Base-by-base conservation (phyloP, 2,329 filamentous ascomycete species). In the Penicillium sp. region DNA sequence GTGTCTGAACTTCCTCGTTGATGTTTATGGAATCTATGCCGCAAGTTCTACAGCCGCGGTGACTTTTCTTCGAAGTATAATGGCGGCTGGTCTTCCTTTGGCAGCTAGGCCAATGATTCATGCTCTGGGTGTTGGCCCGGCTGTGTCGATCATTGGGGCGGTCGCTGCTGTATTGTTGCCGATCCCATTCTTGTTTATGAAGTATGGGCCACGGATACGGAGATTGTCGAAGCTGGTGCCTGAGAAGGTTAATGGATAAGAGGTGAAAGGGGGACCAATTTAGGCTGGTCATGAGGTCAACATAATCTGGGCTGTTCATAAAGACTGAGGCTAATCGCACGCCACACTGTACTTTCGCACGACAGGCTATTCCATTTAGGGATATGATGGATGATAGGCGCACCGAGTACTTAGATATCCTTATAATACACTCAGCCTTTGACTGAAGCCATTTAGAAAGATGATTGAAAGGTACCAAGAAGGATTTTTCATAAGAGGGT, bases 1-100 rank as follows among this genome's bases (percentile, higher is more conserved):
- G 64, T 80, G 79, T 54, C 74, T 83, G 59, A 82, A 82, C 61
- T 82, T 78, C 52, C 71, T 82, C 1, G 75, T 82, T 22, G 78
- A 80, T 54, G 71, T 71, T 1, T 79, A 78, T 51, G 70, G 68
- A 6, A 61, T 71, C 1, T 81, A 80, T 60, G 79, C 79, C 1
- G 79, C 80, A 1, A 78, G 74, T 38, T 76, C 79, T 1, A 76
- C 76, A 0, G 76, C 78, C 0, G 78, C 79, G 1, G 78, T 80
- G 43, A 82, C 79, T 0, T 78, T 82, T 60, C 65, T 82, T 10
- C 71, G 80, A 35, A 77, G 75, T 38, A 60, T 81, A 7, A 64
- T 82, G 59, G 80, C 78, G 3, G 75, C 67, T 33, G 74, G 68
- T 8, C 65, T 78, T 14, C 76, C 76, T 1, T 59, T 77, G 7